phyloP scores from a whole-genome alignment of 129 eudicot genomes.

The Flaveria ramosissima region DNA sequence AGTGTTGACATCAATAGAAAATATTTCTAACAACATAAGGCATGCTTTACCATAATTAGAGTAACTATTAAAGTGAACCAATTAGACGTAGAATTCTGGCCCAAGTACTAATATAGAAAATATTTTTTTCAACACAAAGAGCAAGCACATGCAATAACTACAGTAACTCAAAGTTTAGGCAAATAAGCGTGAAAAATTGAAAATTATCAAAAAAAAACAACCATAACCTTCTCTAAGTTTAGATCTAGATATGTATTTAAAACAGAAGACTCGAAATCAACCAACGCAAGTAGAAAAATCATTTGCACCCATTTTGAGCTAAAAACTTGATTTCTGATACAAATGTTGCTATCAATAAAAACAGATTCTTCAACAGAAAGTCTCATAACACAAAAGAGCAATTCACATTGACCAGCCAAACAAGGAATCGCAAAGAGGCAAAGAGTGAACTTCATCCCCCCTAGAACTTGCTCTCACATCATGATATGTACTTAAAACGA shows the following conservation, averaged over 20 bases:
- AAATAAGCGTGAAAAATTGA: neutral
- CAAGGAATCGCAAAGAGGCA: neutral
- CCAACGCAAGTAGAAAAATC: neutral
- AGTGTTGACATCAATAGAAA: neutral
- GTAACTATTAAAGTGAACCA: neutral
- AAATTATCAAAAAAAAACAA: neutral
- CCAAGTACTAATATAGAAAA: neutral
- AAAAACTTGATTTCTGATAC: constrained; percentile 9
- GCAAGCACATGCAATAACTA: neutral
- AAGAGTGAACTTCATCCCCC: neutral
- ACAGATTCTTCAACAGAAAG: neutral
- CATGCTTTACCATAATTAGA: neutral
- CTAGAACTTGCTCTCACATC: neutral
- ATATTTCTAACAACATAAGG: neutral
- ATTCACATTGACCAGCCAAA: neutral
- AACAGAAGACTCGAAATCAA: neutral
- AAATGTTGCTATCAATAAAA: constrained; percentile 1
- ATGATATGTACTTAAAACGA: neutral
- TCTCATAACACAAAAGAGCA: neutral
- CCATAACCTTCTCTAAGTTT: neutral
- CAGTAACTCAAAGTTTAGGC: neutral
- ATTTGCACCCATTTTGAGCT: neutral
- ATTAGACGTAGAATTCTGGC: no score
- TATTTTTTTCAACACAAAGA: neutral
- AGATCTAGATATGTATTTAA: neutral